Base-by-base conservation (phyloP, 192 early-diverging fungal species). In the Backusella morwellensis region DNA sequence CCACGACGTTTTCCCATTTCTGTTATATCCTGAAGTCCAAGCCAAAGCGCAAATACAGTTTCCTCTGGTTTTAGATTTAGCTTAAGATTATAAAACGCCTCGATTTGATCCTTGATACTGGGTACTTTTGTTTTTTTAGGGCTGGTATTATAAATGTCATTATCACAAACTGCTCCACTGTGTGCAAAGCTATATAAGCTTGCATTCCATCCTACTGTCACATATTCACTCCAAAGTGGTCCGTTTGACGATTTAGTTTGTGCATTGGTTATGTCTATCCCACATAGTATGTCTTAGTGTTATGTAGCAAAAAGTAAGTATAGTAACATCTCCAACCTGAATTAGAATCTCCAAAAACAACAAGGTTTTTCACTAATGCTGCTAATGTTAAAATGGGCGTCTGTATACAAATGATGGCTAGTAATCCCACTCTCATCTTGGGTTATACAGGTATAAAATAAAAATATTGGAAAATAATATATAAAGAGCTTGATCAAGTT, bases 271-370 rank as follows among this genome's bases (percentile, higher is more conserved):
- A 74, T 44, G 34, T 82, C 81, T 82, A 32, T 73, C 56, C 23
- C 11, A 1, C 23, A 63, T 23, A 54, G 44, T 23, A 21, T 44
- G 47, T 38, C 11, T 29, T 29, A 63, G 23, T 29, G 7, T 14
- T 14, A 59, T 23, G 23, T 59, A 63, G 26, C 26, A 63, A 29
- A 54, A 32, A 63, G 29, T 63, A 44, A 41, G 9, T 52, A 70
- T 14, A 36, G 26, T 5, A 36, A n/a, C 3, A 66, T 29, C 14
- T 34, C 50, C n/a, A 75, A 80, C 82, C 82, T 75, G 82, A 84
- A 75, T 84, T 81, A 12, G 79, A 80, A 50, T 84, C 82, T 26
- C 82, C 82, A 76, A 84, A 80, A 3, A 84, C 79, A 15, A 84
- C 79, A 8, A 84, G 70, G 70, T 80, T 80, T 34, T 78, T 75